Conservation (phyloP, 1,284 basidiomycete species). For the Pulveroboletus sp. region DNA sequence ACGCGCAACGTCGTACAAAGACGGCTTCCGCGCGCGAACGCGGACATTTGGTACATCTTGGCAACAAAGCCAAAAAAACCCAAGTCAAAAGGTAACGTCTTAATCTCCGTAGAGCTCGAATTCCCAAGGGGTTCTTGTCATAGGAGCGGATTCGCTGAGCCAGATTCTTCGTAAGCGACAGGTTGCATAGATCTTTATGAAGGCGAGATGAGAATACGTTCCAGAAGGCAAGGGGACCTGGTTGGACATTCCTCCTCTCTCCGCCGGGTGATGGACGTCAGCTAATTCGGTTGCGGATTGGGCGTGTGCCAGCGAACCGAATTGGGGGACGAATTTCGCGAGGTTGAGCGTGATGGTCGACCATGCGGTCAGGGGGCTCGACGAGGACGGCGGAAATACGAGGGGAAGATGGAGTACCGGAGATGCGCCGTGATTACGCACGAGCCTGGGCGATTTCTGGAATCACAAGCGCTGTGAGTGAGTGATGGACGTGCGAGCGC, state of each 20-base stretch:
- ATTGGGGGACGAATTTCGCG: constrained; percentile 61
- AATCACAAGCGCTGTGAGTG: constrained; percentile 9
- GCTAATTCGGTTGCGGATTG: constrained; percentile 27
- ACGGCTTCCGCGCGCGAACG: constrained; percentile 21
- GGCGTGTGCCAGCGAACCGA: constrained; percentile 50
- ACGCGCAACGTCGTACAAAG: constrained; percentile 9
- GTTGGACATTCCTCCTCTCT: constrained; percentile 14
- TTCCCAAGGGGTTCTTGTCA: constrained; percentile 63
- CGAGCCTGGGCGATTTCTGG: constrained; percentile 61
- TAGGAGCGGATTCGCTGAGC: constrained; percentile 62
- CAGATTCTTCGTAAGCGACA: constrained; percentile 80
- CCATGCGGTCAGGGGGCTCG: constrained; percentile 70
- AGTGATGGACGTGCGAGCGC: neutral
- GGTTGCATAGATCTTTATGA: constrained; percentile 78
- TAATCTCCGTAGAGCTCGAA: constrained; percentile 55
- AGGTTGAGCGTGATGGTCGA: constrained; percentile 65
- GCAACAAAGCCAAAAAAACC: constrained; percentile 10
- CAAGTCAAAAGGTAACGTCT: constrained; percentile 16
- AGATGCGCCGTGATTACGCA: constrained; percentile 39
- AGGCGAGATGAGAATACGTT: constrained; percentile 63
- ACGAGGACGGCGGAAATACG: constrained; percentile 56
- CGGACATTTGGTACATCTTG: constrained; percentile 20
- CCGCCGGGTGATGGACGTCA: constrained; percentile 30
- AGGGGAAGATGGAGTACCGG: constrained; percentile 76
- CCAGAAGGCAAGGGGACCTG: constrained; percentile 51